Conservation (phyloP, 1,284 basidiomycete species). For the Inonotus hispidus region DNA sequence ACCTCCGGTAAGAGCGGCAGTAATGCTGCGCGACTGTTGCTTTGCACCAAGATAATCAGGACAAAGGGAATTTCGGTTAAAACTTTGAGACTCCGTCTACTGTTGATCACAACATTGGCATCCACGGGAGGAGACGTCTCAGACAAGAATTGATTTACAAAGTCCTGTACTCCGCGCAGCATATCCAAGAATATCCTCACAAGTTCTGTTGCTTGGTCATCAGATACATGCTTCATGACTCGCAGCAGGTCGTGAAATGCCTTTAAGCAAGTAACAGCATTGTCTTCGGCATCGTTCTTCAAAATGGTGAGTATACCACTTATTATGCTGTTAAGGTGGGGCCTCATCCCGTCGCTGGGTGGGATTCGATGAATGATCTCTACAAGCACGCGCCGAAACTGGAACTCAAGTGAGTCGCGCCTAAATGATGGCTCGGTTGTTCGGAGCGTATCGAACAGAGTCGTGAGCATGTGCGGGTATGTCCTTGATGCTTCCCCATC, state of each 20-base stretch:
- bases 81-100: slow-evolving; percentile 89
- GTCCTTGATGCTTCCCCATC: slow-evolving; percentile 77
- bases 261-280: slow-evolving; percentile 89
- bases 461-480: slow-evolving; percentile 71
- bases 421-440: slow-evolving; percentile 73
- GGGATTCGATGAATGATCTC: slow-evolving; percentile 90
- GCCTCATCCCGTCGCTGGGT: slow-evolving; percentile 72
- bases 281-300: slow-evolving; percentile 94
- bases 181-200: slow-evolving; percentile 65
- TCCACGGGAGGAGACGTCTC: slow-evolving; percentile 55
- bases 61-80: slow-evolving; percentile 93
- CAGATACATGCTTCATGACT: slow-evolving; percentile 65
- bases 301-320: slow-evolving; percentile 77
- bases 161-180: slow-evolving; percentile 69
- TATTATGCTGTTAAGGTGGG: slow-evolving; percentile 69
- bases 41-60: slow-evolving; percentile 88
- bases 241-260: slow-evolving; percentile 82
- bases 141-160: slow-evolving; percentile 76
- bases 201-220: slow-evolving; percentile 79
- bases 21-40: slow-evolving; percentile 57
- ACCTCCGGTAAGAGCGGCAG: slow-evolving; percentile 70
- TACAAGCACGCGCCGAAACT: slow-evolving; percentile 80
- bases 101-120: slow-evolving; percentile 54
- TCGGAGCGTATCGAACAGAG: slow-evolving; percentile 74
- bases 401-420: slow-evolving; percentile 79